Evolutionary conservation across 352 stramenopile species (phyloP), one percentile per base, ranked within the genome.

Genomic region (Phytopythium oedochilum): DNA sequence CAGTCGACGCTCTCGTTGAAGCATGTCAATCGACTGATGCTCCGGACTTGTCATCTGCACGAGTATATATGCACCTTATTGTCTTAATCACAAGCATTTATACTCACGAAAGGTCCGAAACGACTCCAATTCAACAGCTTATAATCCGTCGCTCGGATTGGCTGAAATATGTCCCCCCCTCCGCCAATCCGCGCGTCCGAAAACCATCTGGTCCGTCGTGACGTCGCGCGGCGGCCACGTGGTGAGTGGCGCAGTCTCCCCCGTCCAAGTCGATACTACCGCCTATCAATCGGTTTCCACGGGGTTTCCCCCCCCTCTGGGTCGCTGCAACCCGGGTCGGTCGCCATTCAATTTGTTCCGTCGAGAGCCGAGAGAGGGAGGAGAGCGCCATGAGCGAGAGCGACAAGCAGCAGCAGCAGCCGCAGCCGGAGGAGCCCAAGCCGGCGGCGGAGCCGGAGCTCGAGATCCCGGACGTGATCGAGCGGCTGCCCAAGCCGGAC

Each of bases 401-500:
- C 39, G 52, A 38, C 29, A 28, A 43, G 39, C 28, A 39, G 40
- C 26, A 25, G 40, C 31, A 32, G 17, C 40, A 26, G 39, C 3
- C 22, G 34, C 9, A 34, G 20, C n/a, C n/a, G 11, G 51, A 67
- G 25, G 47, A 59, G 44, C 51, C 25, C 20, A 46, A 46, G 60
- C 54, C 64, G 34, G 68, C 73, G 55, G 55, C 71, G 47, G 60
- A 62, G n/a, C n/a, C n/a, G 44, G 75, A 82, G 34, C 52, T 80
- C 38, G 76, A 80, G 56, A 83, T 88, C 68, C 77, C 82, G 10
- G 78, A 89, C 54, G 82, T 90, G 38, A 89, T 92, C 59, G 79
- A 89, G 67, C 79, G 78, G 32, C 67, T 93, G 36, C 74, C 78
- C 47, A 94, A 94, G 78, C 84, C 84, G 0, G 84, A 94, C 68